Base-by-base conservation (phyloP, 2,329 filamentous ascomycete genomes). In the Westerdykella aurantiaca region DNA sequence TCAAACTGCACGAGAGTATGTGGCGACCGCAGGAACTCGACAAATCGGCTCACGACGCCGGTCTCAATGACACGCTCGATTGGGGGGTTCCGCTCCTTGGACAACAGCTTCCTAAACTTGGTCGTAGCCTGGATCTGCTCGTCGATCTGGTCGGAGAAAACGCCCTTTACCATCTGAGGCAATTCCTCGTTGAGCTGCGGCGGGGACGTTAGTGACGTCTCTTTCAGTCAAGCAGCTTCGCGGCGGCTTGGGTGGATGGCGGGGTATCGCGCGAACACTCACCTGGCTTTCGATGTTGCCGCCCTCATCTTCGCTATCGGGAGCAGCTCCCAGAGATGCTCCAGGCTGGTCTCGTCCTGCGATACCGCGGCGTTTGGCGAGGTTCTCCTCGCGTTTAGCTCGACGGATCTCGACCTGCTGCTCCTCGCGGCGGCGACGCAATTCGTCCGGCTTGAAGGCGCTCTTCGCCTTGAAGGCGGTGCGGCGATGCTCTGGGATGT, bases 31-130 rank as follows among this genome's bases (percentile, higher is more conserved):
- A 98, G 84, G 73, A 98, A 98, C 72, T 96, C 89, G 71, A 98
- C 93, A 65, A 98, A 98, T 66, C 93, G 86, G 76, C 83, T 85
- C 56, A 98, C 93, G 53, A 98, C 93, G 64, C 93, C 93, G 47
- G 93, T 97, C 80, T 97, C 95, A 72, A 98, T 98, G 58, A 98
- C 93, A 68, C 94, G 89, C 76, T 98, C 93, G 68, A 98, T 98
- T 37, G 93, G 93, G 38, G 93, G 93, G 76, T 98, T 98, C 66
- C 93, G 88, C 77, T 98, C 93, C 76, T 98, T 98, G 56, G 89
- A 96, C 22, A 98, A 78, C 34, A 98, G 81, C 79, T 98, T 98
- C 69, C 93, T 80, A 79, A 98, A 98, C 72, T 95, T 96, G 58
- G 93, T 98, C 22, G 93, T 98, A 46, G 91, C 89, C 72, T 91